Base-by-base conservation (phyloP, 371 early-diverging fungal genomes). In the Chytridium lagenaria region DNA sequence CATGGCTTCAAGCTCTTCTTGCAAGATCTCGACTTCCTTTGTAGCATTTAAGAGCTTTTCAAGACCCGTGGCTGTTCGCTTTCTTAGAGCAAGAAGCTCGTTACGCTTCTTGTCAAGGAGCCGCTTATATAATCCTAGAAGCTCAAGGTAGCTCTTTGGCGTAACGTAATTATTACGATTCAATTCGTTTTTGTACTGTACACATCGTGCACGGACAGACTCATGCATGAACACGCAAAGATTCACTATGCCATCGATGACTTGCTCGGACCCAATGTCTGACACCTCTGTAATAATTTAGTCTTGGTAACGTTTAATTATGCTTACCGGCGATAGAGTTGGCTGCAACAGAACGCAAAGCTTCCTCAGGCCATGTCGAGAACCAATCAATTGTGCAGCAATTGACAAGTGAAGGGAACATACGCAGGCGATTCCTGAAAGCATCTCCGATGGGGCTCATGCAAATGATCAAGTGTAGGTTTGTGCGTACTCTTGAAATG, bases 331-430 rank as follows among this genome's bases (percentile, higher is more conserved):
- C 67, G 12, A 88, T 71, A 0, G 84, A 75, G 68, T 85, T 85
- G 2, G 87, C 86, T 0, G 88, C 87, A 0, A 88, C 88, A 26
- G 84, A 83, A 31, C 85, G 63, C 30, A 87, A 71, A 0, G 89
- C 89, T 50, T 87, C 89, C 73, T 85, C 87, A n/a, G 89, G 89
- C 89, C 89, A 88, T 22, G 86, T 87, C 0, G 83, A 83, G 76
- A 88, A 88, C 89, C 88, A 87, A 64, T 88, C 88, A 67, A 88
- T 87, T 0, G 89, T 88, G 69, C 85, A 88, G 76, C 89, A 88
- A 69, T 88, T 88, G 36, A 88, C 87, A 19, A 88, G 76, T 23
- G 85, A 85, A 16, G 89, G 89, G 74, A 88, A 88, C 89, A 88
- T 88, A 52, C 89, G 67, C 38, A 88, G 67, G 33, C 89, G 78